phyloP scores from a whole-genome alignment of 306 rosid genomes.

The Quercus mongolica region DNA sequence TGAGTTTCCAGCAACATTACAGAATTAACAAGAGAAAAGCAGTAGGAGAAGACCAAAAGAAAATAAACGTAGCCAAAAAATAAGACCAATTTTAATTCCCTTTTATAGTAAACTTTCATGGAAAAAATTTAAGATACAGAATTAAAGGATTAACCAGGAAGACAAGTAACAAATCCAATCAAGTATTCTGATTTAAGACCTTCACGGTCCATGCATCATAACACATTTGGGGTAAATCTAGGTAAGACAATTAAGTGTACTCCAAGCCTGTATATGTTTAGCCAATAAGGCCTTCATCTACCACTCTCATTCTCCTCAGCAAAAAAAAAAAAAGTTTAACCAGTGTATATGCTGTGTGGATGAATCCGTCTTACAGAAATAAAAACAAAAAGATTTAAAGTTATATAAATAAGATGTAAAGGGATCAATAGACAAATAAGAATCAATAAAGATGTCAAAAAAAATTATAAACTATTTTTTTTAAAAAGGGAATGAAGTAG shows the following conservation, averaged over 20 bases:
- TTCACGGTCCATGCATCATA: neutral
- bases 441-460: neutral
- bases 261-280: neutral
- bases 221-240: neutral
- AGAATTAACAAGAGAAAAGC: slow-evolving; percentile 1
- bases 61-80: neutral
- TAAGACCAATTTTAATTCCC: neutral
- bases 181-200: neutral
- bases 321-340: no score
- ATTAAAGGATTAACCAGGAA: neutral
- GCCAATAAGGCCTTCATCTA: no score
- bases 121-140: neutral
- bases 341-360: neutral
- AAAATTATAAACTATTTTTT: neutral
- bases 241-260: neutral
- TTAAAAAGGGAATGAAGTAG: neutral
- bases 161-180: neutral
- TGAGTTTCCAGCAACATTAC: slow-evolving; percentile 33
- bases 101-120: neutral
- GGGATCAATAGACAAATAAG: neutral
- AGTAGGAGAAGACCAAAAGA: neutral
- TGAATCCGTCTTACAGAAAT: neutral
- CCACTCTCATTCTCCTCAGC: no score
- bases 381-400: neutral
- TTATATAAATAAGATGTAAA: neutral